Evolutionary conservation across 805 yeast genomes (phyloP), one percentile per base, ranked within the genome.

Genomic region (Peterozyma xylosa): DNA sequence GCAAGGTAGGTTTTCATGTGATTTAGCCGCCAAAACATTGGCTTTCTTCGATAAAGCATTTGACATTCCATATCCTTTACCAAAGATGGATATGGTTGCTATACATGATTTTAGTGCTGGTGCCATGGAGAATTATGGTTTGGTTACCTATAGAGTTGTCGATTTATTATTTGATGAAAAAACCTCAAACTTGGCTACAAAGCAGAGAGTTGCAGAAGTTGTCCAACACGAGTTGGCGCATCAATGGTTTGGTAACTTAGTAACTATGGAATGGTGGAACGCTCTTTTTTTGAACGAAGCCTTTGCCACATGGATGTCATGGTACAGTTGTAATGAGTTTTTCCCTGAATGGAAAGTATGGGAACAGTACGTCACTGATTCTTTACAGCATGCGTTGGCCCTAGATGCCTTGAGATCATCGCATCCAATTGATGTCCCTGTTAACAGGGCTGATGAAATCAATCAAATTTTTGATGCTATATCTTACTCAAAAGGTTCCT

Each of bases 251-350:
- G 95, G 95, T 59, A 82, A 86, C 63, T 71, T 86, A 64, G 95
- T 86, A 48, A 86, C 95, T 43, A 86, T 86, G 95, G 90, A 85
- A 57, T 86, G 87, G 82, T 86, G 95, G 95, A 87, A 84, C 63
- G 91, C 87, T 51, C 73, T 86, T 56, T 86, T 93, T 91, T 74
- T 86, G 54, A 86, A 86, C 59, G 95, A 86, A 67, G 91, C 93
- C 38, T 86, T 86, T 54, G 95, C 95, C 40, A 86, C 95, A 43
- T 86, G 91, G 87, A 84, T 83, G 83, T 85, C 91, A 4, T 86
- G 91, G 89, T 82, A 77, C 58, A 83, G 90, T 9, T 81, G 87
- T 61, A 80, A 85, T 64, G 64, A 79, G 38, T 73, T 84, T 56
- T 78, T 76, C 63, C 93, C 93, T 29, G 88, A 84, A 50, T 86